Conservation (phyloP, 371 early-diverging fungal species). For the Zancudomyces culisetae region DNA sequence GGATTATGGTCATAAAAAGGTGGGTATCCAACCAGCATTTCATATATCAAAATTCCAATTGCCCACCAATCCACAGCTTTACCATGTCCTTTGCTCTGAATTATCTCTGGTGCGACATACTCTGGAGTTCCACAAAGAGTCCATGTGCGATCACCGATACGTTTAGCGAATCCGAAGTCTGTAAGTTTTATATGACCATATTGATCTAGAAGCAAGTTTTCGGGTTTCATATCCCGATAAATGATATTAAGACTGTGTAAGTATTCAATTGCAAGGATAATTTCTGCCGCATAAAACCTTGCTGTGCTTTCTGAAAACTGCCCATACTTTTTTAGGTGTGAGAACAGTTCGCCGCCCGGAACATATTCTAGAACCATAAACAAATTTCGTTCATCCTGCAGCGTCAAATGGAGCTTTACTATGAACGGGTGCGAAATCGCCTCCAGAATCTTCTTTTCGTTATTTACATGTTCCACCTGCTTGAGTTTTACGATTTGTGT, state of each 20-base stretch:
- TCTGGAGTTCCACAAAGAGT: conserved; percentile 97
- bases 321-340: conserved; percentile 75
- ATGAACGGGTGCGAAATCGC: conserved; percentile 82
- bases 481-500: conserved; percentile 75
- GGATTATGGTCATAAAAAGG: conserved; percentile 96
- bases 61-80: conserved; percentile 98
- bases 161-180: conserved; percentile 98
- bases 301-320: conserved; percentile 80
- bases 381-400: conserved; percentile 73
- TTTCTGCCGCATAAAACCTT: conserved; percentile 58
- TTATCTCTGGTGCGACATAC: conserved; percentile 95
- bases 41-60: conserved; percentile 90
- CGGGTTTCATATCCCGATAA: conserved; percentile 92
- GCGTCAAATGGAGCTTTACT: conserved; percentile 72
- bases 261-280: conserved; percentile 69
- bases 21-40: conserved; percentile 86
- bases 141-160: conserved; percentile 84
- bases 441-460: conserved; percentile 83
- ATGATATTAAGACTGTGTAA: conserved; percentile 81
- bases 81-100: conserved; percentile 90
- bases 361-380: conserved; percentile 96
- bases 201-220: conserved; percentile 76
- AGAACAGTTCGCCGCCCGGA: conserved; percentile 89
- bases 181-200: conserved; percentile 93
- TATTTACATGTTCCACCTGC: conserved; percentile 91